phyloP scores from a whole-genome alignment of 2,329 filamentous ascomycete species.

The Verticillium isaacii region DNA sequence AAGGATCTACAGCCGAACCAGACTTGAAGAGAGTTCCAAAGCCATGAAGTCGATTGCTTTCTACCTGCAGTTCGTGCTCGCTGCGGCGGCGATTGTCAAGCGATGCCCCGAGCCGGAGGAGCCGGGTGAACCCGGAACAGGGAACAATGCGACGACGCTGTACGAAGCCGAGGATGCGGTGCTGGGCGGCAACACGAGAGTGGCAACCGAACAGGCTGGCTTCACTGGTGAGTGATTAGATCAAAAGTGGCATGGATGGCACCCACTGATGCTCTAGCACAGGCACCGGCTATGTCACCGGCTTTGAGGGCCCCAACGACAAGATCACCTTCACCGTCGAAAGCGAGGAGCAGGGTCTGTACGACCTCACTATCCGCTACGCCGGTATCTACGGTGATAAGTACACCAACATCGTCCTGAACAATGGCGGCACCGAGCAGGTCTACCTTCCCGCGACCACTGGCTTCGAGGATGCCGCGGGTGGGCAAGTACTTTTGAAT shows the following conservation, averaged over 20 bases:
- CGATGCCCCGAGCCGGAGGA: background rate
- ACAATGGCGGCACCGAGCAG: constrained; percentile 33
- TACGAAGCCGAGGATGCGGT: constrained; percentile 36
- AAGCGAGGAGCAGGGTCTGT: constrained; percentile 25
- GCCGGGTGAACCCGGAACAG: background rate
- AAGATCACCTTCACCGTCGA: constrained; percentile 38
- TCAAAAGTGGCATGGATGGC: background rate
- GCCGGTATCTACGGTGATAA: constrained; percentile 42
- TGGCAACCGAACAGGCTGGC: constrained; percentile 31
- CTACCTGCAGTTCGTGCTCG: background rate
- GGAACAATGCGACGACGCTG: constrained; percentile 8
- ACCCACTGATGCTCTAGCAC: background rate
- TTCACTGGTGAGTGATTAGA: constrained; percentile 23
- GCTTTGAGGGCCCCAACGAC: constrained; percentile 36
- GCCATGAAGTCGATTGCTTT: background rate
- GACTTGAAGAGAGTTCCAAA: background rate
- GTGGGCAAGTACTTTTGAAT: constrained; percentile 38
- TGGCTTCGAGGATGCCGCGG: constrained; percentile 31
- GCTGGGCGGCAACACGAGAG: constrained; percentile 30
- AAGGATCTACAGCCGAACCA: background rate
- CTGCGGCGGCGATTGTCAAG: constrained; percentile 2
- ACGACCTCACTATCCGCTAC: constrained; percentile 38
- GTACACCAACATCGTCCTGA: constrained; percentile 35
- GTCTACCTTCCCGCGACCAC: constrained; percentile 33
- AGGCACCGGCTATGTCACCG: constrained; percentile 42